phyloP scores from a whole-genome alignment of 2,329 filamentous ascomycete genomes.

The Aspergillus tanneri region DNA sequence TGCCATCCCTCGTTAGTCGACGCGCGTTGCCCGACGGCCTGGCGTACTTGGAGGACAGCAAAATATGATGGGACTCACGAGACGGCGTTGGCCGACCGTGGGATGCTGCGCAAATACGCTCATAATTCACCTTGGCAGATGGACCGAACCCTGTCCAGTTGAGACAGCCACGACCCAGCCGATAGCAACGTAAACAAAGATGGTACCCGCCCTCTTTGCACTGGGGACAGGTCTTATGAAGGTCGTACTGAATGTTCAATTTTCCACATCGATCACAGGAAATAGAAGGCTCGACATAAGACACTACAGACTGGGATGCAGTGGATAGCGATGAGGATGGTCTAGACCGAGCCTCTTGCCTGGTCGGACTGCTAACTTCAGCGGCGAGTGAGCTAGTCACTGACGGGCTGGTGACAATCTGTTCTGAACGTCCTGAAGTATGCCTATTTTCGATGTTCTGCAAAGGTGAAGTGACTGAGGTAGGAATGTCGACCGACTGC shows the following conservation, averaged over 20 bases:
- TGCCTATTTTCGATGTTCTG: slow-evolving; percentile 4
- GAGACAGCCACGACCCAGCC: slow-evolving; percentile 70
- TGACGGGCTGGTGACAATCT: slow-evolving; percentile 9
- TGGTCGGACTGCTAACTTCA: slow-evolving; percentile 18
- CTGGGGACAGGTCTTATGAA: slow-evolving; percentile 77
- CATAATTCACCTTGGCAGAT: slow-evolving; percentile 67
- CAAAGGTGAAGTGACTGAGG: slow-evolving; percentile 20
- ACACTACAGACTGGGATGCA: slow-evolving; percentile 21
- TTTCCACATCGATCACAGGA: slow-evolving; percentile 70
- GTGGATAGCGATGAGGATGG: slow-evolving; percentile 34
- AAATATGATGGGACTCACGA: slow-evolving; percentile 49
- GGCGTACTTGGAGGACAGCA: slow-evolving; percentile 42
- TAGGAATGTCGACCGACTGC: slow-evolving; percentile 26
- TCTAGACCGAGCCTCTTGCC: slow-evolving; percentile 28
- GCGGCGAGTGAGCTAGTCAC: slow-evolving; percentile 15
- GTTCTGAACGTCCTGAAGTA: slow-evolving; percentile 15
- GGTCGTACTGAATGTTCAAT: slow-evolving; percentile 73
- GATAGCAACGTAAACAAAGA: slow-evolving; percentile 79
- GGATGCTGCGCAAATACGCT: slow-evolving; percentile 47
- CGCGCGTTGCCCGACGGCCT: slow-evolving; percentile 29
- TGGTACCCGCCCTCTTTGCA: slow-evolving; percentile 74
- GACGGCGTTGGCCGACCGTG: slow-evolving; percentile 17
- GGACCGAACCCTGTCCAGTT: slow-evolving; percentile 88
- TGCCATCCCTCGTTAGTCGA: slow-evolving; percentile 42
- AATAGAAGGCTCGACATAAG: slow-evolving; percentile 70